A percentile compares a stretch with the other conserved stretches of the same genome.
Conservation (phyloP, 768 basidiomycete genomes). For the Tylopilus cervinicoccineus region DNA sequence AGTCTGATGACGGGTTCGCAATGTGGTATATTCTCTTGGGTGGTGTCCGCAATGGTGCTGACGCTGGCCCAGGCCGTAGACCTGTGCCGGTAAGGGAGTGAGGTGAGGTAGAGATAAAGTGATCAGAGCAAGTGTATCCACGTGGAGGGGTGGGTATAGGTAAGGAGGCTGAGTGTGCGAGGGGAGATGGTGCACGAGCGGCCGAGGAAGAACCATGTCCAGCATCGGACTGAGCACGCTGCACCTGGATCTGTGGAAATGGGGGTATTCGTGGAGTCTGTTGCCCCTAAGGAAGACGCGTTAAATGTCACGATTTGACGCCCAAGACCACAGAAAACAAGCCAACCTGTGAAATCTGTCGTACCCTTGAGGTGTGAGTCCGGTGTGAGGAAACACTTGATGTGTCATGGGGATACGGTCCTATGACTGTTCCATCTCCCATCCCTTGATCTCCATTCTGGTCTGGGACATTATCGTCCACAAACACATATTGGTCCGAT, state of each 20-base stretch:
- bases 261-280: conserved; percentile 15
- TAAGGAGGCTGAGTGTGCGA: conserved; percentile 22
- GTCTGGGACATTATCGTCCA: conserved; percentile 16
- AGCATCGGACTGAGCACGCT: conserved; percentile 19
- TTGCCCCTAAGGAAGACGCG: conserved; percentile 8
- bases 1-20: conserved; percentile 35
- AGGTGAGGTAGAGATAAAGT: conserved; percentile 11
- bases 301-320: neutral
- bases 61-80: neutral
- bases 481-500: conserved; percentile 26
- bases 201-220: conserved; percentile 3
- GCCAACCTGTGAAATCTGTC: conserved; percentile 13
- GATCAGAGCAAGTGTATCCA: conserved; percentile 3
- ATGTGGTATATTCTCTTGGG: conserved; percentile 41
- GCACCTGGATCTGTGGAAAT: conserved; percentile 25
- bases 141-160: conserved; percentile 14
- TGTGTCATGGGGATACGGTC: conserved; percentile 21
- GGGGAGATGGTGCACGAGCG: conserved; percentile 21
- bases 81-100: conserved; percentile 1
- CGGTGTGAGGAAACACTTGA: conserved; percentile 23
- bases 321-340: neutral
- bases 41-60: conserved; percentile 30
- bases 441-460: conserved; percentile 5
- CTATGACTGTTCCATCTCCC: conserved; percentile 17
- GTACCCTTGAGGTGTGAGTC: conserved; percentile 7